A percentile compares a stretch with the other conserved stretches of the same genome.
These are phyloP conservation scores for Conoideocrella luteorostrata DNA, from an alignment of 2,329 filamentous ascomycete species.

Conservation along the genomic window DNA sequence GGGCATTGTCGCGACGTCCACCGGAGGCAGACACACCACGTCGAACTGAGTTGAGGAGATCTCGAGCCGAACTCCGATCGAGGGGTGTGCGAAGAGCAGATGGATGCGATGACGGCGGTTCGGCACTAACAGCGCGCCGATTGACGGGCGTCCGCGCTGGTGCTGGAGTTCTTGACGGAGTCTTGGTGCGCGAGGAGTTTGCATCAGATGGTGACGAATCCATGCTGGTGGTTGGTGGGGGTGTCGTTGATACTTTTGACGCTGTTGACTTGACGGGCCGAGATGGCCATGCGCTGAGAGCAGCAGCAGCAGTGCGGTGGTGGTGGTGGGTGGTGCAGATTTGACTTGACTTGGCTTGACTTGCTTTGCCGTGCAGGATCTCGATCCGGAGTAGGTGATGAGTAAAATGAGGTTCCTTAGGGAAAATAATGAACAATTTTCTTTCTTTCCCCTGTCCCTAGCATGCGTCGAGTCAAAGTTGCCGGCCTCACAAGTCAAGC, in stretches of 20 bases:
- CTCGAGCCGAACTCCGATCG: conserved; percentile 27
- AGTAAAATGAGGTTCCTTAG: too few relatives aligned
- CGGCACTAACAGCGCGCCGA: conserved; percentile 21
- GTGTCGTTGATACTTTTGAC: neutral
- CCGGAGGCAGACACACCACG: conserved; percentile 41
- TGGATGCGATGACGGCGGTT: conserved; percentile 33
- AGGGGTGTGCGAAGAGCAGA: conserved; percentile 37
- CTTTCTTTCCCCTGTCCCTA: too few relatives aligned
- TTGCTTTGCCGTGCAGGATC: too few relatives aligned
- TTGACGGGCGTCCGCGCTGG: conserved; percentile 18
- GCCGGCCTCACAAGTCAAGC: neutral
- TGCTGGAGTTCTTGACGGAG: conserved; percentile 15
- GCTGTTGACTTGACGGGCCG: neutral
- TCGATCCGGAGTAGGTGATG: too few relatives aligned
- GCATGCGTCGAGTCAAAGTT: neutral
- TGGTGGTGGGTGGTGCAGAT: too few relatives aligned
- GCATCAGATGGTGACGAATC: conserved; percentile 1
- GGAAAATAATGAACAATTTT: too few relatives aligned
- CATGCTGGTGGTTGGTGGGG: neutral
- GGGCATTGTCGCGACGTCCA: conserved; percentile 33
- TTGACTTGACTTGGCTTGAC: too few relatives aligned
- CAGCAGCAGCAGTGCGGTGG: neutral
- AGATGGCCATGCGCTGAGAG: conserved; percentile 4
- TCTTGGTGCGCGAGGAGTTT: conserved; percentile 5
- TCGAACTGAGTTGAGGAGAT: conserved; percentile 31